Evolutionary conservation across 257 asterid genomes (phyloP).

Genomic region (Osmanthus fragrans): DNA sequence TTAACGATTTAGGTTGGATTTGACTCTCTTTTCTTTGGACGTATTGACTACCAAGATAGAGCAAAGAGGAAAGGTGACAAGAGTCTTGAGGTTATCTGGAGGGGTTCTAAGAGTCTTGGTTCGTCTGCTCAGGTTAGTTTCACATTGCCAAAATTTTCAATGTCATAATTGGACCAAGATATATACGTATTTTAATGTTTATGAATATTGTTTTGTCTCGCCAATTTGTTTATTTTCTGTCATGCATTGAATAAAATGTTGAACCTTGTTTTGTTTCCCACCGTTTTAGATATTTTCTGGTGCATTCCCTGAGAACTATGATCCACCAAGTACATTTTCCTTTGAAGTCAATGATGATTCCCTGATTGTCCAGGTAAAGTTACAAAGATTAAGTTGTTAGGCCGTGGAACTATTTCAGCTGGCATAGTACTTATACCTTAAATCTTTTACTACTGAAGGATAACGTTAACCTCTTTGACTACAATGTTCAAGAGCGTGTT

Average conservation of each 20-base stretch:
- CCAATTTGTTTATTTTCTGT: not conserved
- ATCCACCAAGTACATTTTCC: conserved; percentile 83
- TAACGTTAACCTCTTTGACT: conserved; percentile 66
- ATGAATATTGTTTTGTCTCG: not conserved
- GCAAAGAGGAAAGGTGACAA: conserved; percentile 72
- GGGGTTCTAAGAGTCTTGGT: conserved; percentile 77
- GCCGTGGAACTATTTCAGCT: conserved; percentile 15
- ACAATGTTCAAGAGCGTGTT: conserved; percentile 93
- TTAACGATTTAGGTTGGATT: conserved; percentile 79
- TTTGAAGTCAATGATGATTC: conserved; percentile 81
- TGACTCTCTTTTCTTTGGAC: conserved; percentile 89
- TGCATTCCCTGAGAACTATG: conserved; percentile 88
- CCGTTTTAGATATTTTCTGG: conserved; percentile 85
- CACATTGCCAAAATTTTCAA: conserved; percentile 14
- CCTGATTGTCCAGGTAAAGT: conserved; percentile 76
- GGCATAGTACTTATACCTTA: conserved; percentile 24
- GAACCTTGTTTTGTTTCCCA: conserved; percentile 1
- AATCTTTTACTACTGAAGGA: conserved; percentile 53
- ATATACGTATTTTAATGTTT: not conserved
- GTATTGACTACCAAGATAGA: conserved; percentile 98
- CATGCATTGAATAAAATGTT: conserved; percentile 3
- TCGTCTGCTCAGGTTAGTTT: conserved; percentile 78
- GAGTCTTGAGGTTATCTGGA: conserved; percentile 93
- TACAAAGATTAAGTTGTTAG: not conserved
- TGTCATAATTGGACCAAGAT: not conserved